These are phyloP conservation scores for Avena eriantha DNA, from an alignment of 176 grass and related monocot species.

Conservation along the genomic window DNA sequence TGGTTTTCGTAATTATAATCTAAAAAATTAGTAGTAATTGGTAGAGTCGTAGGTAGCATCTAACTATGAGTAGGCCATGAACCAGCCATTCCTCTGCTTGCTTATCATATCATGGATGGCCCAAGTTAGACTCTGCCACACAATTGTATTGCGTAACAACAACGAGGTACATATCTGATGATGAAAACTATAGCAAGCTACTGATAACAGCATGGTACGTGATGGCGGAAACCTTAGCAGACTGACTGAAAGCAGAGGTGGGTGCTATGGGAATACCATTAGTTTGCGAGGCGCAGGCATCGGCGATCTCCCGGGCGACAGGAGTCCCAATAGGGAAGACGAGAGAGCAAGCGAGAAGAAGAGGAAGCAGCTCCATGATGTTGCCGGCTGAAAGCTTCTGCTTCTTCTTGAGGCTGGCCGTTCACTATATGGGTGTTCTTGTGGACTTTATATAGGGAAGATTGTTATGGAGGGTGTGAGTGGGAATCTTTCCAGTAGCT, in stretches of 20 bases:
- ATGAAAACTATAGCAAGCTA: not conserved
- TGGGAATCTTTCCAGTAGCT: conserved; percentile 19
- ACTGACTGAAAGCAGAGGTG: not conserved
- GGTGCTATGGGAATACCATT: conserved; percentile 37
- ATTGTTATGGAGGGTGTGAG: not conserved
- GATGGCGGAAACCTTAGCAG: not conserved
- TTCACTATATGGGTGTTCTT: not conserved
- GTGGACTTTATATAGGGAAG: conserved; percentile 34
- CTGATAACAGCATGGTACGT: not conserved
- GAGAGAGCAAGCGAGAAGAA: conserved; percentile 52
- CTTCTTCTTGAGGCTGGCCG: not conserved
- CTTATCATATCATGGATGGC: not conserved
- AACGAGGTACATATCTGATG: not conserved
- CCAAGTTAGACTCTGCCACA: not conserved
- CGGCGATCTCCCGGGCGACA: not conserved
- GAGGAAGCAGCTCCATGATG: conserved; percentile 43
- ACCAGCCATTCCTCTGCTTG: not conserved
- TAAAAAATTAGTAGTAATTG: too few relatives aligned
- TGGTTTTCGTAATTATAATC: too few relatives aligned
- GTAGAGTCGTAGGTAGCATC: not conserved
- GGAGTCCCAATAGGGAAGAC: conserved; percentile 45
- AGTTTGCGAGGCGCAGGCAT: conserved; percentile 53
- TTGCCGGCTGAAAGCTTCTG: conserved; percentile 4
- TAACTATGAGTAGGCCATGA: not conserved
- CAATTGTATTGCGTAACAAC: conserved; percentile 18